These are phyloP conservation scores for Cryptosporidium ryanae DNA, from an alignment of 169 alveolate genomes.

Conservation along the genomic window DNA sequence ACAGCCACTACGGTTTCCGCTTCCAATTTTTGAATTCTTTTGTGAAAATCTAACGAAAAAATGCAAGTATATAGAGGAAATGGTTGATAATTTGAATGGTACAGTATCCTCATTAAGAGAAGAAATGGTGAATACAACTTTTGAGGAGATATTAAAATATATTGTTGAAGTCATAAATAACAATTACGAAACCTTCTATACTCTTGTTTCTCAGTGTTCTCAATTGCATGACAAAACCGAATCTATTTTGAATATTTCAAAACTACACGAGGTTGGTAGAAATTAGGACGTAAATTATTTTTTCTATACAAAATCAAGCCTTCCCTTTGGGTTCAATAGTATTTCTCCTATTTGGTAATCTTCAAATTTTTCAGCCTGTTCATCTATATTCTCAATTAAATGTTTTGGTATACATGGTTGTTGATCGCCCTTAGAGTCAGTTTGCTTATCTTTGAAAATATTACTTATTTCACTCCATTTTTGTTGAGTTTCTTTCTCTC, in stretches of 20 bases:
- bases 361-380: constrained; percentile 11
- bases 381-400: constrained; percentile 25
- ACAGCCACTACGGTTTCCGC: constrained; percentile 57
- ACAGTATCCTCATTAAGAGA: constrained; percentile 51
- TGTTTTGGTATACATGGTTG: constrained; percentile 65
- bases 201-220: constrained; percentile 42
- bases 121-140: constrained; percentile 43
- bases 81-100: constrained; percentile 27
- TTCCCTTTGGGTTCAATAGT: constrained; percentile 48
- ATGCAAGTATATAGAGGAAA: constrained; percentile 55
- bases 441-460: neutral
- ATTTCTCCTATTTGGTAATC: constrained; percentile 38
- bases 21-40: constrained; percentile 68
- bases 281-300: neutral
- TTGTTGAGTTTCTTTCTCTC: constrained; percentile 75
- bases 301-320: constrained; percentile 10
- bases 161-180: constrained; percentile 50
- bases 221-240: constrained; percentile 59
- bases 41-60: constrained; percentile 67
- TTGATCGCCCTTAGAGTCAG: neutral
- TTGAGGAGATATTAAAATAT: constrained; percentile 26
- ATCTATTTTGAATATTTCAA: constrained; percentile 55
- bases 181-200: constrained; percentile 38
- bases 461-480: constrained; percentile 76
- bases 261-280: constrained; percentile 42